Percentiles rank a stretch among this genome's conserved stretches.
Conservation (phyloP, 140 eudicot species). For the Anethum foeniculum region DNA sequence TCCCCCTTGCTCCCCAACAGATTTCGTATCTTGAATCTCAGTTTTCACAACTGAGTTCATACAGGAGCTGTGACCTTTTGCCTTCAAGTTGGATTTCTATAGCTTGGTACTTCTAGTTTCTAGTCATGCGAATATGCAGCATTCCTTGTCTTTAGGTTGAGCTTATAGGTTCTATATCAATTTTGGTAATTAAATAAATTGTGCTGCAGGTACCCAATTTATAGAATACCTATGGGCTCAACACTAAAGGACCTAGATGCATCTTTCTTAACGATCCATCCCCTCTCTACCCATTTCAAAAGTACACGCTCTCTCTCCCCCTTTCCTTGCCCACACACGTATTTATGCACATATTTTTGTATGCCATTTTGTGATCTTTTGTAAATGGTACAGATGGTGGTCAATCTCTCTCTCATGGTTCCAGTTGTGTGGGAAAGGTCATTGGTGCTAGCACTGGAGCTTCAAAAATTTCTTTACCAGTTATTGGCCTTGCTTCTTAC, state of each 20-base stretch:
- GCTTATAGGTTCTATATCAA: neutral
- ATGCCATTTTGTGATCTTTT: neutral
- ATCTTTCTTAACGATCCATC: slow-evolving; percentile 67
- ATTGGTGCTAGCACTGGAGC: slow-evolving; percentile 11
- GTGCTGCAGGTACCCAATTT: slow-evolving; percentile 67
- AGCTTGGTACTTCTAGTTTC: slow-evolving; percentile 42
- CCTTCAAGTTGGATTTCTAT: slow-evolving; percentile 79
- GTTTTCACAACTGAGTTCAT: slow-evolving; percentile 50
- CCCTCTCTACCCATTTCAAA: slow-evolving; percentile 50
- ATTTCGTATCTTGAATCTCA: slow-evolving; percentile 37
- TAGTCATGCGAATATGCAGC: neutral
- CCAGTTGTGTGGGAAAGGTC: slow-evolving; percentile 21
- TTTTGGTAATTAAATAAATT: neutral
- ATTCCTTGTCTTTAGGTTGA: neutral
- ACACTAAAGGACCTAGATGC: slow-evolving; percentile 53
- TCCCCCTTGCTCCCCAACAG: slow-evolving; percentile 25
- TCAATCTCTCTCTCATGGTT: slow-evolving; percentile 22
- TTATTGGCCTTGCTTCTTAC: slow-evolving; percentile 64
- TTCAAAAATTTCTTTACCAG: slow-evolving; percentile 52
- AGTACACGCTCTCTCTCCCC: slow-evolving; percentile 18
- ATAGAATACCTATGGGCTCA: slow-evolving; percentile 64
- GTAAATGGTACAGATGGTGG: slow-evolving; percentile 19
- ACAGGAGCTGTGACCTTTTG: slow-evolving; percentile 58
- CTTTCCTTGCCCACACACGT: neutral
- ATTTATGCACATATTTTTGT: neutral